phyloP scores from a whole-genome alignment of 2,329 filamentous ascomycete species.

The Fusarium brevicatenulatum region DNA sequence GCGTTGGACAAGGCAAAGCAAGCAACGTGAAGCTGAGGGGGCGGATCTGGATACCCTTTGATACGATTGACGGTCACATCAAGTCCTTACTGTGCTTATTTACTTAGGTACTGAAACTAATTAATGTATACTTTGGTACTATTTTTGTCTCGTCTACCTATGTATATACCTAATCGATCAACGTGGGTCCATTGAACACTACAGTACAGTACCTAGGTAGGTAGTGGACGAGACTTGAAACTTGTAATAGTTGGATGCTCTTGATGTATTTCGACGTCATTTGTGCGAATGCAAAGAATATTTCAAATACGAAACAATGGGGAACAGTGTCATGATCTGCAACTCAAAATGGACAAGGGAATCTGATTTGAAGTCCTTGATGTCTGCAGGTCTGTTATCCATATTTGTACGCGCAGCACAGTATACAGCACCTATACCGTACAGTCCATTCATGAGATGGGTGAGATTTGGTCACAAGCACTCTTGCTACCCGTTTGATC shows the following conservation, averaged over 20 bases:
- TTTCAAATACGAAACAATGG: slow-evolving; percentile 26
- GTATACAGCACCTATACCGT: not conserved
- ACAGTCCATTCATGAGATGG: not conserved
- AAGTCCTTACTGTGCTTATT: not conserved
- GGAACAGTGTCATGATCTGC: slow-evolving; percentile 29
- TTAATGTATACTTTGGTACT: slow-evolving; percentile 11
- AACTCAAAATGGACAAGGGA: slow-evolving; percentile 1
- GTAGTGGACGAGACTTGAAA: slow-evolving; percentile 1
- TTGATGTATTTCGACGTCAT: slow-evolving; percentile 25
- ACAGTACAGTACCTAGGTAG: not conserved
- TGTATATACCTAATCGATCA: not conserved
- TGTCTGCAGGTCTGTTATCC: not conserved
- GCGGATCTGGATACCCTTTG: slow-evolving; percentile 16
- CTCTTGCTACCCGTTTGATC: not conserved
- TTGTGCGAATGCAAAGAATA: slow-evolving; percentile 7
- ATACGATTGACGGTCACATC: slow-evolving; percentile 4
- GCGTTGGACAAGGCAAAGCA: slow-evolving; percentile 3
- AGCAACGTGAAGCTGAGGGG: not conserved
- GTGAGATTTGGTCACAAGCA: slow-evolving; percentile 12
- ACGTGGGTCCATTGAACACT: not conserved
- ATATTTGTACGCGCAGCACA: not conserved
- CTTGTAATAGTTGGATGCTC: not conserved
- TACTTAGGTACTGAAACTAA: not conserved
- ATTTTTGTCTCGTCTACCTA: slow-evolving; percentile 5
- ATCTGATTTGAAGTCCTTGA: slow-evolving; percentile 4